A percentile compares a stretch with the other conserved stretches of the same genome.
phyloP scores from a whole-genome alignment of 441 rosid genomes.

The Manihot esculenta region DNA sequence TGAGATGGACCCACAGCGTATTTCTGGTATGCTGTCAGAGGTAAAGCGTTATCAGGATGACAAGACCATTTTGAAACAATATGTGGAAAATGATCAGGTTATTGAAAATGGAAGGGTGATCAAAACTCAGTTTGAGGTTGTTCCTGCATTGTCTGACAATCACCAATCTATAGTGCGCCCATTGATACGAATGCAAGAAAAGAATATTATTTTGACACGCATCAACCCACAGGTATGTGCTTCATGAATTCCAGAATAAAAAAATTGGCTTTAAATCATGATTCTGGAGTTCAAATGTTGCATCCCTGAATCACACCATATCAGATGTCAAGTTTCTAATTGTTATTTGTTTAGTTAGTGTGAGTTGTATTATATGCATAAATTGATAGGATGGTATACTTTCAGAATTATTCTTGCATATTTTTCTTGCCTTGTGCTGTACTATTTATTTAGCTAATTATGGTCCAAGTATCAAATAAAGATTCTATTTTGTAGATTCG shows the following conservation, averaged over 20 bases:
- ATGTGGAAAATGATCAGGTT: constrained; percentile 84
- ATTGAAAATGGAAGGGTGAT: constrained; percentile 84
- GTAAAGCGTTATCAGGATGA: constrained; percentile 92
- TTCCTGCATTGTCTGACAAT: constrained; percentile 74
- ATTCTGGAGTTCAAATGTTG: background rate
- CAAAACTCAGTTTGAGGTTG: constrained; percentile 67
- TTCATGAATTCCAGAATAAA: constrained; percentile 16
- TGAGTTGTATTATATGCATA: background rate
- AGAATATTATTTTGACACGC: constrained; percentile 83
- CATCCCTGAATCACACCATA: background rate
- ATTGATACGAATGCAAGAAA: constrained; percentile 78
- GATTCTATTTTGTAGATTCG: constrained; percentile 54
- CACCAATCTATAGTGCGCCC: constrained; percentile 82
- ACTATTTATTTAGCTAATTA: too few relatives aligned
- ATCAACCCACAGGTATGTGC: constrained; percentile 82
- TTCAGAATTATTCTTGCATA: too few relatives aligned
- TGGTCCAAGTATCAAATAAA: constrained; percentile 11
- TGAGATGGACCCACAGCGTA: constrained; percentile 78
- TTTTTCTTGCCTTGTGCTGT: too few relatives aligned
- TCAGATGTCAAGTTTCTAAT: background rate
- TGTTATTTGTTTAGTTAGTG: background rate
- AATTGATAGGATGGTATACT: too few relatives aligned
- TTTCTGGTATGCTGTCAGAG: constrained; percentile 72
- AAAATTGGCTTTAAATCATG: constrained; percentile 4
- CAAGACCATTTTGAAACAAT: constrained; percentile 79